Percentiles rank a stretch among this genome's conserved stretches.
Evolutionary conservation across 768 basidiomycete species (phyloP).

Genomic region (Lactifluus rugatus): DNA sequence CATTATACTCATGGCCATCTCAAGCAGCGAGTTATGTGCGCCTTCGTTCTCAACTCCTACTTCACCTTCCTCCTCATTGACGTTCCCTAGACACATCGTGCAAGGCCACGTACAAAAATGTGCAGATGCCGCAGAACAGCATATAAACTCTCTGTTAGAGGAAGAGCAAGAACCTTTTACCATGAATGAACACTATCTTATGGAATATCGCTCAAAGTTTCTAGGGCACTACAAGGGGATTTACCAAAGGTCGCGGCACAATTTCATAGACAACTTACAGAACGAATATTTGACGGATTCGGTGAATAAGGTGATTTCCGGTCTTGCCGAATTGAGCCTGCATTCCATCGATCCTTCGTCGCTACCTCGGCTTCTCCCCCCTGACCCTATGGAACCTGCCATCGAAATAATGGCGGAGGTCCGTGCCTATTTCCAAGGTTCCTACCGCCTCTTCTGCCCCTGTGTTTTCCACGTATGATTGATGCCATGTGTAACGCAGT

Average conservation of each 20-base stretch:
- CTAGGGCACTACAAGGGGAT: not conserved
- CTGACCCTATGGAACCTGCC: constrained; percentile 44
- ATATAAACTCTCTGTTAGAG: not conserved
- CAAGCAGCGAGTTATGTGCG: not conserved
- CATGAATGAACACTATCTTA: not conserved
- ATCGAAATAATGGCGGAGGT: constrained; percentile 61
- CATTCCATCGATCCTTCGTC: constrained; percentile 31
- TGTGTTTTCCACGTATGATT: not conserved
- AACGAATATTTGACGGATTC: not conserved
- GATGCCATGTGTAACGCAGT: constrained; percentile 25
- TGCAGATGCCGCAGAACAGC: not conserved
- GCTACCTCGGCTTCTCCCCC: constrained; percentile 38
- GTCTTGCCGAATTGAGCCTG: constrained; percentile 33
- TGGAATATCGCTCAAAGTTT: not conserved
- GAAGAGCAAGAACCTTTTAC: not conserved
- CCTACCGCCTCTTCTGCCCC: not conserved
- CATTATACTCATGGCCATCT: not conserved
- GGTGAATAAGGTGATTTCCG: constrained; percentile 25
- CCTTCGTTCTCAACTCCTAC: not conserved
- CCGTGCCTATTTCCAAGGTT: constrained; percentile 66
- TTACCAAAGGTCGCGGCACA: constrained; percentile 2
- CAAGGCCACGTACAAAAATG: not conserved
- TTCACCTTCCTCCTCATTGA: not conserved
- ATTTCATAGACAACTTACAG: not conserved
- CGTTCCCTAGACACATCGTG: not conserved